phyloP scores from a whole-genome alignment of 1,139 yeast species.

The Tardiomyces digboiensis region DNA sequence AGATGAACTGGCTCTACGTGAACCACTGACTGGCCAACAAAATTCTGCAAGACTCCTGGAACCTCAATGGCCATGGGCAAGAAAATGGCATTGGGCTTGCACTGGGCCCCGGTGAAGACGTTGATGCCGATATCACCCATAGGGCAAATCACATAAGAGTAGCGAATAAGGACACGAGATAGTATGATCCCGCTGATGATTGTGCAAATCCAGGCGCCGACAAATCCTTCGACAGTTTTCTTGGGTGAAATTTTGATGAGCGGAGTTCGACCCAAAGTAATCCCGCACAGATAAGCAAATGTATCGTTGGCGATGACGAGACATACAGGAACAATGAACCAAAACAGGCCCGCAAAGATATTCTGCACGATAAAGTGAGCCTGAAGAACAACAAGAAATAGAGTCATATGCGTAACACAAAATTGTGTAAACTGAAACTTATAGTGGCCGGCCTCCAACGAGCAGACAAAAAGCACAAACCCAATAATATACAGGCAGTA shows the following conservation, averaged over 20 bases:
- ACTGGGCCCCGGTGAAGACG: conserved; percentile 52
- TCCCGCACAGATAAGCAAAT: conserved; percentile 95
- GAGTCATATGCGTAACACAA: conserved; percentile 91
- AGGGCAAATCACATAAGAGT: conserved; percentile 82
- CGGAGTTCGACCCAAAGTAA: conserved; percentile 90
- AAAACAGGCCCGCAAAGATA: conserved; percentile 80
- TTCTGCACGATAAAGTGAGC: conserved; percentile 90
- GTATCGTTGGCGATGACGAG: conserved; percentile 92
- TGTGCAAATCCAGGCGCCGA: conserved; percentile 98
- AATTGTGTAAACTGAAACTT: conserved; percentile 91
- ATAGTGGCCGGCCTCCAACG: conserved; percentile 81
- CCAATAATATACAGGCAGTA: conserved; percentile 84
- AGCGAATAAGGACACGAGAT: conserved; percentile 53
- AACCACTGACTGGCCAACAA: conserved; percentile 38
- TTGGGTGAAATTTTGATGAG: conserved; percentile 92
- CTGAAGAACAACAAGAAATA: conserved; percentile 84
- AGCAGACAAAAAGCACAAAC: conserved; percentile 80
- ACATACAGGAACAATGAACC: conserved; percentile 91
- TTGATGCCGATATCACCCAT: conserved; percentile 53
- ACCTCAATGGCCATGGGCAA: conserved; percentile 49
- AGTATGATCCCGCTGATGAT: conserved; percentile 61
- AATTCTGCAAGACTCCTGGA: conserved; percentile 12
- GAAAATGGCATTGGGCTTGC: conserved; percentile 85
- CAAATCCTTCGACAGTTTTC: conserved; percentile 94
- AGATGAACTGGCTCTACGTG: conserved; percentile 78